Conservation (phyloP, 306 rosid species). For the Trifolium subterraneum region DNA sequence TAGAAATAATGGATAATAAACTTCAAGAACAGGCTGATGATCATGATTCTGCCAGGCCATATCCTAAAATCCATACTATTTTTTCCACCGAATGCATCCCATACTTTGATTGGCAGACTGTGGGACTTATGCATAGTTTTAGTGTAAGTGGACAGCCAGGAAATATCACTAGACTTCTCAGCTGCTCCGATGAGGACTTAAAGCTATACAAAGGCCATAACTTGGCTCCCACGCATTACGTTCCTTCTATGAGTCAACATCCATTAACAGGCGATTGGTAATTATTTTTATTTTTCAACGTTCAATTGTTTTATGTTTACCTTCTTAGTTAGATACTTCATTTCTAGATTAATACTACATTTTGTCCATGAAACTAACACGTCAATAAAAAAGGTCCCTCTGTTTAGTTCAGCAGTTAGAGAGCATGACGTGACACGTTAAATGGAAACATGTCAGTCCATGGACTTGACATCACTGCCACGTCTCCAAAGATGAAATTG, state of each 20-base stretch:
- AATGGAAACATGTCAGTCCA: background rate
- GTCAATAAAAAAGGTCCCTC: background rate
- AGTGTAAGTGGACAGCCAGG: constrained; percentile 48
- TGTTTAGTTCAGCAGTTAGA: background rate
- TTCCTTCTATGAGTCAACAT: constrained; percentile 48
- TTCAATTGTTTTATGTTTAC: constrained; percentile 22
- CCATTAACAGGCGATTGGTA: constrained; percentile 49
- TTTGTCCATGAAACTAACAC: background rate
- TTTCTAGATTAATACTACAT: constrained; percentile 20
- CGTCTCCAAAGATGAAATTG: no score
- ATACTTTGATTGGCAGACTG: constrained; percentile 48
- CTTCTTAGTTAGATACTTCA: constrained; percentile 2
- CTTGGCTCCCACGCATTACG: constrained; percentile 47
- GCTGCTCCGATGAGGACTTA: constrained; percentile 42
- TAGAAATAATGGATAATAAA: constrained; percentile 37
- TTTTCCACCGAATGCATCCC: constrained; percentile 44
- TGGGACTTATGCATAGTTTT: constrained; percentile 47
- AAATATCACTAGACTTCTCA: constrained; percentile 46
- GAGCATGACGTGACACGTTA: background rate
- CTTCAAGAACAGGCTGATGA: constrained; percentile 16
- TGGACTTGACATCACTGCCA: background rate
- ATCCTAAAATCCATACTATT: constrained; percentile 43
- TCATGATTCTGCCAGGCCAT: constrained; percentile 18
- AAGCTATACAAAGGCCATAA: constrained; percentile 43
- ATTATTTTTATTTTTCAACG: constrained; percentile 15